These are phyloP conservation scores for Centaurea solstitialis DNA, from an alignment of 129 eudicot genomes.

Conservation along the genomic window DNA sequence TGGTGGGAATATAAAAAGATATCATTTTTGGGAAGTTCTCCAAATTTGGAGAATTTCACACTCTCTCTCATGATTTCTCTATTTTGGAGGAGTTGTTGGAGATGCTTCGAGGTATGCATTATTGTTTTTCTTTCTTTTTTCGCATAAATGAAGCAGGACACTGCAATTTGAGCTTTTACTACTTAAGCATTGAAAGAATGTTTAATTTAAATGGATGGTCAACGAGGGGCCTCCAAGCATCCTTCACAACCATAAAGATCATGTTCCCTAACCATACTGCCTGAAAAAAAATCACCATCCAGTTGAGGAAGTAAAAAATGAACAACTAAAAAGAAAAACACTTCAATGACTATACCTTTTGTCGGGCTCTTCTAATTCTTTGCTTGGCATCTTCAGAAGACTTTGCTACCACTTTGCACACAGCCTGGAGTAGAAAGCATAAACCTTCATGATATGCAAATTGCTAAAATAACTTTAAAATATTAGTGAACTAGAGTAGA, in stretches of 20 bases:
- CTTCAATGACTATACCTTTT: slow-evolving; percentile 57
- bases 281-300: neutral
- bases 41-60: neutral
- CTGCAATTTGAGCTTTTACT: neutral
- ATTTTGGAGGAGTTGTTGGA: neutral
- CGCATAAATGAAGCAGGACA: neutral
- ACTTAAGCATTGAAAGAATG: neutral
- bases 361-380: slow-evolving; percentile 91
- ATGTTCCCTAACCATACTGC: neutral
- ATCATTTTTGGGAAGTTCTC: neutral
- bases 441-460: slow-evolving; percentile 4
- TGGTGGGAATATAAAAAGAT: neutral
- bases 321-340: neutral
- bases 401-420: slow-evolving; percentile 86
- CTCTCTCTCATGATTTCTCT: neutral
- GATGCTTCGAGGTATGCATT: neutral
- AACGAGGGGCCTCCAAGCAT: neutral
- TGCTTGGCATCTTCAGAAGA: slow-evolving; percentile 90
- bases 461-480: neutral
- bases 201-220: neutral
- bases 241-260: neutral
- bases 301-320: slow-evolving; percentile 6
- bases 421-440: slow-evolving; percentile 54
- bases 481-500: neutral
- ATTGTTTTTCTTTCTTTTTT: neutral